Conservation (phyloP, 768 basidiomycete species). For the Mycena haematopus region DNA sequence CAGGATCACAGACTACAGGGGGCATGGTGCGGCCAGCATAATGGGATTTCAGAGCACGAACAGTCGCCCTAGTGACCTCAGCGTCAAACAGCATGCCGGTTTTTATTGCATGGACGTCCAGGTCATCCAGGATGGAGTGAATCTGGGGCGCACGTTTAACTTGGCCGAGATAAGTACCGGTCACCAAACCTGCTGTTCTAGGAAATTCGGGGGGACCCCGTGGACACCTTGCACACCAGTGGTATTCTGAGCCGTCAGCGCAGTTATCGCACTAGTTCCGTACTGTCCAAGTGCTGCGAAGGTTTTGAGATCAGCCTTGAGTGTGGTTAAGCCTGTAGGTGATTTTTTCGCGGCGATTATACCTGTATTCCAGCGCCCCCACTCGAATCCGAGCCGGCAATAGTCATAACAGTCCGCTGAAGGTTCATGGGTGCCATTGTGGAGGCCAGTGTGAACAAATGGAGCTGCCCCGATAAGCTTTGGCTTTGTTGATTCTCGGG, state of each 20-base stretch:
- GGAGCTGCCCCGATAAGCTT: too few relatives aligned
- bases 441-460: neutral
- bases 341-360: constrained; percentile 19
- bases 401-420: constrained; percentile 60
- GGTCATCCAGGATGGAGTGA: constrained; percentile 71
- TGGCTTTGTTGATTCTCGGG: too few relatives aligned
- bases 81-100: constrained; percentile 87
- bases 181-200: constrained; percentile 70
- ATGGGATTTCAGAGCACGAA: constrained; percentile 52
- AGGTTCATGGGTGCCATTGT: neutral
- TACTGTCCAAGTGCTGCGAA: constrained; percentile 82
- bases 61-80: constrained; percentile 57
- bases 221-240: constrained; percentile 80
- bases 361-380: constrained; percentile 94
- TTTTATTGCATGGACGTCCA: constrained; percentile 77
- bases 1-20: constrained; percentile 84
- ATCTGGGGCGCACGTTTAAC: constrained; percentile 53
- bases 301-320: constrained; percentile 85
- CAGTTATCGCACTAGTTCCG: constrained; percentile 83
- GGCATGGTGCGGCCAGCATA: constrained; percentile 44
- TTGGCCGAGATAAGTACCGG: constrained; percentile 1
- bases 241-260: constrained; percentile 90
- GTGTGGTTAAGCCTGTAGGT: constrained; percentile 2
- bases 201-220: constrained; percentile 69
- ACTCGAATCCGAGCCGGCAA: constrained; percentile 82